Evolutionary conservation across 768 basidiomycete genomes (phyloP).

Genomic region (Boletus tylopilopsis): DNA sequence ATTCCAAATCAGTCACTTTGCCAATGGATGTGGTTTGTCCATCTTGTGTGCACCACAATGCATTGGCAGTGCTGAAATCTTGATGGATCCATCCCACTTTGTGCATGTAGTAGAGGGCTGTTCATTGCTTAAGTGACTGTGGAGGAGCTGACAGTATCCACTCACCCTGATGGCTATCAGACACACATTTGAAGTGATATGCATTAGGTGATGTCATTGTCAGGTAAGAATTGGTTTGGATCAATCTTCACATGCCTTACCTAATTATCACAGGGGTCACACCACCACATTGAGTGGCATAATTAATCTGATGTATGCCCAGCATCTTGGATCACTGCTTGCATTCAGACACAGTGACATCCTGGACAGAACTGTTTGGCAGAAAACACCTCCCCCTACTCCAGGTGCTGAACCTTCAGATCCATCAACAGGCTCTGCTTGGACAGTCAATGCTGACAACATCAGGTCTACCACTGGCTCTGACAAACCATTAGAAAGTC

Average conservation of each 20-base stretch:
- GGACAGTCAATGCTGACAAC: not conserved
- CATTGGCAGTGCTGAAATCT: too few relatives aligned
- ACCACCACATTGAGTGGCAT: not conserved
- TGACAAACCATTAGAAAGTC: too few relatives aligned
- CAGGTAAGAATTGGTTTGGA: not conserved
- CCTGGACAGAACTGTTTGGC: not conserved
- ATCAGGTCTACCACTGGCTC: not conserved
- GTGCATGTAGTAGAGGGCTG: too few relatives aligned
- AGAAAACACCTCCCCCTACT: not conserved
- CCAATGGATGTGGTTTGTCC: too few relatives aligned
- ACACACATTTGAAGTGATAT: too few relatives aligned
- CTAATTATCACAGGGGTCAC: not conserved
- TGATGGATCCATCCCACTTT: too few relatives aligned
- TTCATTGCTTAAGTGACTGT: too few relatives aligned
- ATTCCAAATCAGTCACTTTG: too few relatives aligned
- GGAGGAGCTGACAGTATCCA: too few relatives aligned
- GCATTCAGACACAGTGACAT: not conserved
- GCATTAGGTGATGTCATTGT: not conserved
- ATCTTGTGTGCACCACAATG: too few relatives aligned
- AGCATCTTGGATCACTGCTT: not conserved
- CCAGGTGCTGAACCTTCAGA: not conserved
- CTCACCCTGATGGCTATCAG: too few relatives aligned
- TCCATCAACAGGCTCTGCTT: not conserved
- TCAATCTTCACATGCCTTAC: not conserved
- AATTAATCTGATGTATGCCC: not conserved